Base-by-base conservation (phyloP, 106 monocot genomes). In the Allium cepa region DNA sequence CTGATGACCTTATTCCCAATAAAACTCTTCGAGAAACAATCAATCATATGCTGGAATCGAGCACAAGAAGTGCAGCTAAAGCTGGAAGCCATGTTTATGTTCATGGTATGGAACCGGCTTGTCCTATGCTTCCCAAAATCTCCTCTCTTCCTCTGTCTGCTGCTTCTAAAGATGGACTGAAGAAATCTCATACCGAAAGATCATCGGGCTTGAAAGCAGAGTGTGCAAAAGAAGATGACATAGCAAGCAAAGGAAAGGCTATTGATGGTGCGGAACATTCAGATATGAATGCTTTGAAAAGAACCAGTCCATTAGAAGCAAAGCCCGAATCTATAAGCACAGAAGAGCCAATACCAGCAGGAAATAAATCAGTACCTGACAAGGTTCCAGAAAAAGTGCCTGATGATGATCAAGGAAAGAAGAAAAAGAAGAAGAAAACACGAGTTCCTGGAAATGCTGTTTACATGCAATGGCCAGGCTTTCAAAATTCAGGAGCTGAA, bases 1-100 rank as follows among this genome's bases (percentile, higher is more conserved):
- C 22, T 22, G 22, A 22, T 22, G 22, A 22, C 22, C 22, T 22
- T 96, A 81, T 75, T 66, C 95, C 95, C 7, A 96, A 96, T 69
- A 91, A 86, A 72, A 91, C 95, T 9, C 69, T 96, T 26, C 85
- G 95, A 74, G 91, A 85, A 68, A 88, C 91, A 8, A 96, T 96
- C 48, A 84, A 68, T 46, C 85, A 82, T n/a, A 86, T 96, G 48
- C 60, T 91, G 69, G 91, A 96, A 68, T 67, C 87, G 12, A 60
- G 85, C 60, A 88, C 91, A 10, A 91, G 88, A 69, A 96, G 91
- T 62, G 75, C 91, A 47, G 95, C 91, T 28, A 91, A 91, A 85
- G 83, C 58, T 74, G 95, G 95, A 56, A 91, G 95, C 69, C 53
- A 80, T 53, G 61, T 82, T 36, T 91, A 86, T 27, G 73, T 80